phyloP scores from a whole-genome alignment of 2,329 filamentous ascomycete genomes.

The Ophiostoma fasciatum region DNA sequence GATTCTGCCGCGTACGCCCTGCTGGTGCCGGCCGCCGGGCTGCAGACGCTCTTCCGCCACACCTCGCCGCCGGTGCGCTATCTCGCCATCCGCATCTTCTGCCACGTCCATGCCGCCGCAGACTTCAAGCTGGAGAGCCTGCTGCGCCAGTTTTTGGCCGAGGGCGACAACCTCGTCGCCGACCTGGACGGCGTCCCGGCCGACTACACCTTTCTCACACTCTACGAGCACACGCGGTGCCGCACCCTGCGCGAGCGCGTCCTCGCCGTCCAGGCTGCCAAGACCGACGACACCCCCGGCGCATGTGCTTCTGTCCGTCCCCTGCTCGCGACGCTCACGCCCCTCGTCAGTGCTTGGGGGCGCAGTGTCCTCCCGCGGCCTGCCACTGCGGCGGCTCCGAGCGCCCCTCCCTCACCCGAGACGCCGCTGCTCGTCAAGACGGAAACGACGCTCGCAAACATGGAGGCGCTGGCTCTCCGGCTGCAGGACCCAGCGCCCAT shows the following conservation, averaged over 20 bases:
- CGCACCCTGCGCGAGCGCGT: constrained; percentile 29
- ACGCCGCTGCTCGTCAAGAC: constrained; percentile 50
- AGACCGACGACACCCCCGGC: not conserved
- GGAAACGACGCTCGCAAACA: constrained; percentile 55
- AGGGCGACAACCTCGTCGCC: constrained; percentile 45
- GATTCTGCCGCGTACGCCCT: constrained; percentile 53
- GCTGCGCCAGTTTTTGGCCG: constrained; percentile 48
- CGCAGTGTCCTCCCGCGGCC: constrained; percentile 52
- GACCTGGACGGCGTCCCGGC: constrained; percentile 61
- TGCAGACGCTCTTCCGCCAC: constrained; percentile 56
- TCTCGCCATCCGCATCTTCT: constrained; percentile 68
- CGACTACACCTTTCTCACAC: constrained; percentile 61
- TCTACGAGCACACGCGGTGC: constrained; percentile 41
- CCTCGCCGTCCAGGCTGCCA: constrained; percentile 19
- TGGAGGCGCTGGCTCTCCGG: constrained; percentile 51
- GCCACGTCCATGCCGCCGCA: constrained; percentile 61
- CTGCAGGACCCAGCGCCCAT: constrained; percentile 58
- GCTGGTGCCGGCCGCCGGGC: constrained; percentile 43
- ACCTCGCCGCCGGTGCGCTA: constrained; percentile 51
- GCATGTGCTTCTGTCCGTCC: not conserved
- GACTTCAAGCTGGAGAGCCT: constrained; percentile 66
- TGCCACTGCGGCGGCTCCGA: constrained; percentile 20
- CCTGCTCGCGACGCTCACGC: constrained; percentile 30
- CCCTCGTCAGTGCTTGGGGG: constrained; percentile 49
- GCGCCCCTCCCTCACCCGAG: constrained; percentile 8